Base-by-base conservation (phyloP, 2,329 filamentous ascomycete genomes). In the Neonectria sp. region DNA sequence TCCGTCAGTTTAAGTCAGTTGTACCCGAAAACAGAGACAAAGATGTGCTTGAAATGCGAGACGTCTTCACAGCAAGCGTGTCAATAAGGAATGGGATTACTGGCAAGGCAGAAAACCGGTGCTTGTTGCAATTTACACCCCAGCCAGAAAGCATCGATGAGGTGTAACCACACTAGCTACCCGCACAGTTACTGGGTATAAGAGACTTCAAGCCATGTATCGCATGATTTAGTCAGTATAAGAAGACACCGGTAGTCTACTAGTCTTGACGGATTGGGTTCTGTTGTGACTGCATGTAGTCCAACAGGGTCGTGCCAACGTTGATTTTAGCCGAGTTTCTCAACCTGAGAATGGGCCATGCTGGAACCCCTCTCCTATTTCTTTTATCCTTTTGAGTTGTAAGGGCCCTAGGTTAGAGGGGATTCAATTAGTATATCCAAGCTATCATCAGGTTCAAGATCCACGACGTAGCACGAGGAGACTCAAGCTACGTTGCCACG, bases 51-150 rank as follows among this genome's bases (percentile, higher is more conserved):
- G 37, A 43, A 43, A 43, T 43, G 37, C 37, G 37, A 43, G 37
- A 43, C 37, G 37, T 43, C 37, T 43, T 43, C 37, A 43, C 37
- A 43, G 37, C 37, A 43, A 43, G 37, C 37, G 37, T 43, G 37
- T 43, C 37, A 43, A 43, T 43, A 15, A 43, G 37, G 37, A 43
- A 43, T 43, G 37, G 37, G 37, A 43, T 43, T 43, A 43, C 37
- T 43, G 37, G 37, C 37, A 43, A 43, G 37, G 37, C 37, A 43
- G 37, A 43, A 43, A 43, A 43, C 37, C 37, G 37, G 37, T 43
- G 37, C 37, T 43, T 43, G 37, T 43, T 43, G 37, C 37, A 43
- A 43, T 43, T 43, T 43, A 15, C 37, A 43, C 37, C 37, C 37
- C 37, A 43, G 37, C 37, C 37, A 43, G 13, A 43, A 9, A 17